Evolutionary conservation across 2,329 filamentous ascomycete species (phyloP).

Genomic region (Aspergillus sp.): DNA sequence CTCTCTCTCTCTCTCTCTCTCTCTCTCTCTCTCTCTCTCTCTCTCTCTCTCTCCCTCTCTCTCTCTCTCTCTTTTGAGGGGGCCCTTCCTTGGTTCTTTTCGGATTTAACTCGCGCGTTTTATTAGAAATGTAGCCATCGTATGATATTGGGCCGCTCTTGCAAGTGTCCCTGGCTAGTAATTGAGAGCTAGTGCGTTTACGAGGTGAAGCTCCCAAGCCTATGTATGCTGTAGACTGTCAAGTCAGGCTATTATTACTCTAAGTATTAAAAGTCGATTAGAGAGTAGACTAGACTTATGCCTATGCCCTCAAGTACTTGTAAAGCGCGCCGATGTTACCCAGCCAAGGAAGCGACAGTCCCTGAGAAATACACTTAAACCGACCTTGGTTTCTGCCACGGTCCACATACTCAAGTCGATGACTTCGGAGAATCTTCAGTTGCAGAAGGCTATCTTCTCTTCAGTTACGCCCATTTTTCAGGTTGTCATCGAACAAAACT

Average conservation of each 20-base stretch:
- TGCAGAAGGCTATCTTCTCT: background rate
- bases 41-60: too few species aligned
- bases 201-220: background rate
- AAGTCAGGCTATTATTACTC: too few species aligned
- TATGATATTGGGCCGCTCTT: too few species aligned
- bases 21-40: too few species aligned
- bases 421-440: background rate
- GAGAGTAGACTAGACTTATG: background rate
- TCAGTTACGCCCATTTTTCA: slow-evolving; percentile 40
- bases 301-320: background rate
- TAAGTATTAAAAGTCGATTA: too few species aligned
- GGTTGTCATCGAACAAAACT: slow-evolving; percentile 69
- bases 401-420: background rate
- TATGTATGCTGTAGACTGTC: background rate
- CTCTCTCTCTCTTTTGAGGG: too few species aligned
- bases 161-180: too few species aligned
- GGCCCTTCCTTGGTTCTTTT: too few species aligned
- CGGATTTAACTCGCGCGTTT: too few species aligned
- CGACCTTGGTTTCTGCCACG: background rate
- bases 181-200: too few species aligned
- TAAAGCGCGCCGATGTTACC: background rate
- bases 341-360: background rate
- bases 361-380: background rate
- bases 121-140: too few species aligned
- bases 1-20: too few species aligned